Evolutionary conservation across 2,329 filamentous ascomycete species (phyloP).

Genomic region (Fusarium algeriense): DNA sequence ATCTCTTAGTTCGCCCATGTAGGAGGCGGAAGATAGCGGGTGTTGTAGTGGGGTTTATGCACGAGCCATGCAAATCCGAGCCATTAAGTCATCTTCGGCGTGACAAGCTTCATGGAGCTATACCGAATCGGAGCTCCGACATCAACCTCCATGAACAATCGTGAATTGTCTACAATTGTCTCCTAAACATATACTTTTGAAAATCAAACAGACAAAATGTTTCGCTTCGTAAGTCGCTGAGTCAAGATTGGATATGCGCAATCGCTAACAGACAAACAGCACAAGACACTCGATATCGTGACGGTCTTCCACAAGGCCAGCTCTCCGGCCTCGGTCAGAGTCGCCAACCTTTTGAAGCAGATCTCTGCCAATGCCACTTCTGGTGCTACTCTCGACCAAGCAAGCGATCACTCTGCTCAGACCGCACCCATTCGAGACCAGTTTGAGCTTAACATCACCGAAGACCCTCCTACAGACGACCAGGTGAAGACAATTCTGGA

Average conservation of each 20-base stretch:
- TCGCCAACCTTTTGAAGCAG: constrained; percentile 83
- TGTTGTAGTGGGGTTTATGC: constrained; percentile 26
- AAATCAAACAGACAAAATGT: constrained; percentile 54
- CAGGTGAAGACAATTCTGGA: constrained; percentile 87
- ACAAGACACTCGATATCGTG: constrained; percentile 87
- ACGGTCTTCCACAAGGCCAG: constrained; percentile 94
- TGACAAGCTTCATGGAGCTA: constrained; percentile 47
- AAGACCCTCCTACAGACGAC: constrained; percentile 81
- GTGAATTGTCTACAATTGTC: constrained; percentile 12
- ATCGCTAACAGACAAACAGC: constrained; percentile 59
- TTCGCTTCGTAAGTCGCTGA: constrained; percentile 58
- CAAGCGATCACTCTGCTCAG: constrained; percentile 77
- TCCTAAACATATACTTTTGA: constrained; percentile 1
- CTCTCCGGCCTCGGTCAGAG: constrained; percentile 77
- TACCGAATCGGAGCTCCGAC: constrained; percentile 44
- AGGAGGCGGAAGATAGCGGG: constrained; percentile 20
- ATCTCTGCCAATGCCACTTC: constrained; percentile 76
- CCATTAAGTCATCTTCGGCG: constrained; percentile 45
- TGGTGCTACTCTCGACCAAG: constrained; percentile 79
- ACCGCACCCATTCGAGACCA: constrained; percentile 68
- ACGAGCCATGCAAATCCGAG: constrained; percentile 42
- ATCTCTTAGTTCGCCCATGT: background rate
- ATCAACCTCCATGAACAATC: constrained; percentile 35
- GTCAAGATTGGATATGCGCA: background rate
- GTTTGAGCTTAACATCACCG: constrained; percentile 89